Conservation (phyloP, 2,329 filamentous ascomycete species). For the Ophiocordyceps robertsii region DNA sequence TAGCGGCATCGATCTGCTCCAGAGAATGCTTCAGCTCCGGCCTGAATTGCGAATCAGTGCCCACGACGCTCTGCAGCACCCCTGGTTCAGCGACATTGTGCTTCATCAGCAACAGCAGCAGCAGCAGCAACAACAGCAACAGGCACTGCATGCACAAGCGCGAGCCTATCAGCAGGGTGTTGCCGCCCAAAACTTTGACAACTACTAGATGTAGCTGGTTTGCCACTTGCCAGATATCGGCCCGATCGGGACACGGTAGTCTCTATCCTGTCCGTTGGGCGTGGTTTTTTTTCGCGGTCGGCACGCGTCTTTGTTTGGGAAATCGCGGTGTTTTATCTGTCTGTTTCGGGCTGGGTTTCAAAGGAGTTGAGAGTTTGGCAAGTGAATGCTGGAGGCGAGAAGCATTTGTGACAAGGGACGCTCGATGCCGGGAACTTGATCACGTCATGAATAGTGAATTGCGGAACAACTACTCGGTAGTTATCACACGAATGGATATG, state of each 20-base stretch:
- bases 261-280: not conserved
- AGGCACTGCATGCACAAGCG: slow-evolving; percentile 28
- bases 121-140: slow-evolving; percentile 18
- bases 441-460: not conserved
- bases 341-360: not conserved
- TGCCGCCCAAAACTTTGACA: slow-evolving; percentile 23
- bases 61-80: slow-evolving; percentile 72
- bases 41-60: slow-evolving; percentile 88
- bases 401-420: not conserved
- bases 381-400: not conserved
- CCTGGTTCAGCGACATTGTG: slow-evolving; percentile 75
- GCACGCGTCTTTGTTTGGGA: not conserved
- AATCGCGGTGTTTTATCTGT: not conserved
- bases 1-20: slow-evolving; percentile 73
- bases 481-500: not conserved
- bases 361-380: not conserved
- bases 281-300: not conserved
- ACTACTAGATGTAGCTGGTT: slow-evolving; percentile 14
- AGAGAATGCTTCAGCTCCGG: slow-evolving; percentile 81
- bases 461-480: not conserved
- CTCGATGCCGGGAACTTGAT: not conserved
- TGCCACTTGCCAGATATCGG: not conserved
- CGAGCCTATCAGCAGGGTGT: slow-evolving; percentile 25
- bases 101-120: slow-evolving; percentile 38
- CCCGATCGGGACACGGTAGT: not conserved